These are phyloP conservation scores for Venturia pyrina DNA, from an alignment of 2,329 filamentous ascomycete species.

Conservation along the genomic window DNA sequence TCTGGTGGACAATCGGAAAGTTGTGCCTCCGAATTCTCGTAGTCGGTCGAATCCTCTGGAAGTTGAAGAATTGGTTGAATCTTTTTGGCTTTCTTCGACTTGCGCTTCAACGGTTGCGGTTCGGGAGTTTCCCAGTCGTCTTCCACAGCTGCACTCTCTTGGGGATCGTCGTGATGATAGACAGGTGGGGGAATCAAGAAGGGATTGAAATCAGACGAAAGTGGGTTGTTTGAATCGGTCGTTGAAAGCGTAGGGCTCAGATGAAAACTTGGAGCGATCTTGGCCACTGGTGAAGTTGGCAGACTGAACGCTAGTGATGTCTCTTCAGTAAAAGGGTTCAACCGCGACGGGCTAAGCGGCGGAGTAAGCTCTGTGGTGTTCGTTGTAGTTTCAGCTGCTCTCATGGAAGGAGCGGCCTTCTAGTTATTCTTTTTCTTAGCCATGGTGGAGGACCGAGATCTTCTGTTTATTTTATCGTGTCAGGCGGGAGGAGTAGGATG, in stretches of 20 bases:
- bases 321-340: background rate
- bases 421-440: conserved; percentile 9
- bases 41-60: background rate
- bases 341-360: background rate
- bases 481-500: background rate
- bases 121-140: conserved; percentile 1
- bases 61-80: background rate
- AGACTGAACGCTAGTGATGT: background rate
- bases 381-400: background rate
- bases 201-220: background rate
- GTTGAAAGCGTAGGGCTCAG: background rate
- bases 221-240: background rate
- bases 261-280: background rate
- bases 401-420: background rate
- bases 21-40: background rate
- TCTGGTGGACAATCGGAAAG: background rate
- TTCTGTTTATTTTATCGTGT: background rate
- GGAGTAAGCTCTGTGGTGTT: background rate
- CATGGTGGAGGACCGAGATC: background rate
- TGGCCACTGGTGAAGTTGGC: conserved; percentile 2
- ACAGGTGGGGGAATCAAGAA: background rate
- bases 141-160: background rate
- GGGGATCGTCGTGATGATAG: background rate
- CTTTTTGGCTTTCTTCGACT: background rate
- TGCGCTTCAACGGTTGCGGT: conserved; percentile 1